Percentiles rank a stretch among this genome's conserved stretches.
Evolutionary conservation across 768 basidiomycete genomes (phyloP).

Genomic region (Pulveroboletus sp.): DNA sequence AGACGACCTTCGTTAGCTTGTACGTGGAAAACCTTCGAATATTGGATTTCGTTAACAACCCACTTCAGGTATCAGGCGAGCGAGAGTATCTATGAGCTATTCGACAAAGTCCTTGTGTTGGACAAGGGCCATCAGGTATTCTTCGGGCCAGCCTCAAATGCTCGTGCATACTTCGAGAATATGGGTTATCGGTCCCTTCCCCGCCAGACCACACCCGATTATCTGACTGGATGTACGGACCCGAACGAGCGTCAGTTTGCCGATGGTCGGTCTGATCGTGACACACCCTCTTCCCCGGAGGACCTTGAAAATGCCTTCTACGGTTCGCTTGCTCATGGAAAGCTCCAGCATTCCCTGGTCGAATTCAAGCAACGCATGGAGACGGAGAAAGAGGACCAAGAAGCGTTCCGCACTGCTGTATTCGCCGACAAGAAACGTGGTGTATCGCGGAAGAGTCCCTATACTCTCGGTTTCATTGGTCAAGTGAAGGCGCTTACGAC

Average conservation of each 20-base stretch:
- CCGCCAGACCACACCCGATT: constrained; percentile 83
- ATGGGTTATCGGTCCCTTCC: constrained; percentile 72
- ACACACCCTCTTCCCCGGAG: constrained; percentile 62
- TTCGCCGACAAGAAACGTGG: constrained; percentile 73
- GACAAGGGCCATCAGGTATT: constrained; percentile 79
- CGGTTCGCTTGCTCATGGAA: constrained; percentile 41
- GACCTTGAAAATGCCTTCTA: constrained; percentile 63
- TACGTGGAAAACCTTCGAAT: constrained; percentile 30
- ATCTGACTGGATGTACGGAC: constrained; percentile 80
- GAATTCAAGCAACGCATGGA: constrained; percentile 57
- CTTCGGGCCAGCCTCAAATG: constrained; percentile 69
- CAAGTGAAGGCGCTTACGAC: constrained; percentile 69
- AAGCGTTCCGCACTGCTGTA: constrained; percentile 74
- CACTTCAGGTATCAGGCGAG: constrained; percentile 67
- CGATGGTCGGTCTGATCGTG: constrained; percentile 49
- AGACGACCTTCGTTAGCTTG: constrained; percentile 78
- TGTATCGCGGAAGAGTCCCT: constrained; percentile 74
- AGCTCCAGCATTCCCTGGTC: constrained; percentile 44
- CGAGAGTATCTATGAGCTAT: constrained; percentile 69
- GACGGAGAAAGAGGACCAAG: constrained; percentile 62
- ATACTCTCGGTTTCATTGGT: constrained; percentile 72
- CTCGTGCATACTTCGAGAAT: constrained; percentile 72
- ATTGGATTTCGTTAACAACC: not conserved
- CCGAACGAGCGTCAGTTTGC: constrained; percentile 81
- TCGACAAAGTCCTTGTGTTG: constrained; percentile 86